Conservation (phyloP, 1,139 yeast genomes). For the Hyphopichia pseudoburtonii region DNA sequence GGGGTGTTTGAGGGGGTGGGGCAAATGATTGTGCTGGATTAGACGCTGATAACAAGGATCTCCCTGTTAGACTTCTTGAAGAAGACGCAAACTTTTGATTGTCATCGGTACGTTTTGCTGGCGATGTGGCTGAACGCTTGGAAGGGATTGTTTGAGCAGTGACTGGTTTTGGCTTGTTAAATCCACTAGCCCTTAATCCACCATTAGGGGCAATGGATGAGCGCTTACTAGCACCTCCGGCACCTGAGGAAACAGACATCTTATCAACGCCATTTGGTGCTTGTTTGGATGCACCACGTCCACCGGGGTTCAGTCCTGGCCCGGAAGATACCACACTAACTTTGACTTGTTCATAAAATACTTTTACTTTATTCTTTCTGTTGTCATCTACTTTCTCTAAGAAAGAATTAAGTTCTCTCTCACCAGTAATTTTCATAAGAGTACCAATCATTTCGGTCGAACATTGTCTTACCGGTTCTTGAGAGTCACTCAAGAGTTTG, state of each 20-base stretch:
- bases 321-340: slow-evolving; percentile 40
- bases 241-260: too few relatives aligned
- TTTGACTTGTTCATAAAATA: slow-evolving; percentile 54
- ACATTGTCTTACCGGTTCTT: slow-evolving; percentile 79
- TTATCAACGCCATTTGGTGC: too few relatives aligned
- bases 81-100: slow-evolving; percentile 26
- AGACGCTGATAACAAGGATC: slow-evolving; percentile 32
- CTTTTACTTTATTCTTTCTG: slow-evolving; percentile 65
- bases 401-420: slow-evolving; percentile 58
- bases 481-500: slow-evolving; percentile 74
- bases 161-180: slow-evolving; percentile 2
- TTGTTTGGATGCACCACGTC: too few relatives aligned
- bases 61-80: slow-evolving; percentile 39
- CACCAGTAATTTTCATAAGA: slow-evolving; percentile 79
- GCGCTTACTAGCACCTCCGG: slow-evolving; percentile 3
- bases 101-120: slow-evolving; percentile 48
- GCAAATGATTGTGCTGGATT: too few relatives aligned
- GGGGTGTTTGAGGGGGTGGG: slow-evolving; percentile 10
- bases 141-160: slow-evolving; percentile 48
- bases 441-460: slow-evolving; percentile 82
- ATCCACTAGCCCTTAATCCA: too few relatives aligned
- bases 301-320: too few relatives aligned
- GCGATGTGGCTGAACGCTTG: slow-evolving; percentile 67
- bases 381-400: slow-evolving; percentile 75
- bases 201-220: neutral